Conservation (phyloP, 306 rosid genomes). For the Oemleria cerasiformis region DNA sequence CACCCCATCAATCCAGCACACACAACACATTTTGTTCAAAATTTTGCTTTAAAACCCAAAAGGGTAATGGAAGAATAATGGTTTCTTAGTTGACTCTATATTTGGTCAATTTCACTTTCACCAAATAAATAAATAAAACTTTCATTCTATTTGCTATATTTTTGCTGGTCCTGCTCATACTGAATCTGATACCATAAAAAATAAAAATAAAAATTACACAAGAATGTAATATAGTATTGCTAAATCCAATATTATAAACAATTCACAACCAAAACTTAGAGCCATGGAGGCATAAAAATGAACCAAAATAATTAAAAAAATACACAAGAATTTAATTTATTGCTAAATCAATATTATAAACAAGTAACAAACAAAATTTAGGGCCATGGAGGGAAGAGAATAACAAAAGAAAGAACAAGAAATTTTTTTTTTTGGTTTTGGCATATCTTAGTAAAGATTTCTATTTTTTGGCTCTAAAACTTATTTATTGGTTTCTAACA, state of each 20-base stretch:
- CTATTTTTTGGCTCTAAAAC: not conserved
- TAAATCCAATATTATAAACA: slow-evolving; percentile 40
- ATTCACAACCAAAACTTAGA: slow-evolving; percentile 26
- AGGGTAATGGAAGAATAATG: not conserved
- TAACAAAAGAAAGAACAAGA: not conserved
- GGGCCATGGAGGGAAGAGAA: not conserved
- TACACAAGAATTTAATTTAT: slow-evolving; percentile 14
- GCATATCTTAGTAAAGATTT: slow-evolving; percentile 5
- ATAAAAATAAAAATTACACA: too few species aligned
- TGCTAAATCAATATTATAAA: slow-evolving; percentile 39
- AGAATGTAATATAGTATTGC: slow-evolving; percentile 21
- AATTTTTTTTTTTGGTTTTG: not conserved
- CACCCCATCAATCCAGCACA: not conserved
- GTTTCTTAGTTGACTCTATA: not conserved
- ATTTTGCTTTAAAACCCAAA: not conserved
- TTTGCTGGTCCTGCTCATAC: not conserved
- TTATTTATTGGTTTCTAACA: slow-evolving; percentile 41
- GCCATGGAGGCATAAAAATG: not conserved
- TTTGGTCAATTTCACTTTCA: not conserved
- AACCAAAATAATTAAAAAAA: too few species aligned
- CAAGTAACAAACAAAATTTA: slow-evolving; percentile 33
- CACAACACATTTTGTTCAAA: not conserved
- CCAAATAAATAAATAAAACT: not conserved
- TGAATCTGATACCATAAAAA: not conserved
- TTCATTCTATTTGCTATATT: not conserved